Percentiles rank a stretch among this genome's conserved stretches.
These are phyloP conservation scores for Dacryopinax primogenitus DNA, from an alignment of 768 basidiomycete species.

Conservation along the genomic window DNA sequence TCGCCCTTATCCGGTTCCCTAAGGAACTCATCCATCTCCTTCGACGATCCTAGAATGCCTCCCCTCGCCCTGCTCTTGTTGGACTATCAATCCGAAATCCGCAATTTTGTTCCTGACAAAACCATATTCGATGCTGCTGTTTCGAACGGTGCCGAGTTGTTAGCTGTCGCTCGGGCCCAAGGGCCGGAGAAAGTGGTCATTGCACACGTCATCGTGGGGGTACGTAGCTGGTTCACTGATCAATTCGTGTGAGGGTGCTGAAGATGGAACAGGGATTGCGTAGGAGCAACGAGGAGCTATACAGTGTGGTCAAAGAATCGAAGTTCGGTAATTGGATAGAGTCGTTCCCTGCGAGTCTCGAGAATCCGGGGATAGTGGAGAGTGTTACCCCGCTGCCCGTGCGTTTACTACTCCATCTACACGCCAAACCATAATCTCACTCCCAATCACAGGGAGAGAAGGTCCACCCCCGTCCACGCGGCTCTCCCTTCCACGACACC, in stretches of 20 bases:
- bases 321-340: background rate
- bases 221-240: background rate
- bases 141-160: background rate
- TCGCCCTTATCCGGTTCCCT: too few relatives aligned
- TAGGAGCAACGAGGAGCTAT: background rate
- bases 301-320: background rate
- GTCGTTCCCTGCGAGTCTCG: background rate
- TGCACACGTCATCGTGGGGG: background rate
- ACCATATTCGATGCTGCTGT: background rate
- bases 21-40: too few relatives aligned
- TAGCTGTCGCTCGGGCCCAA: background rate
- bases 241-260: background rate
- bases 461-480: background rate
- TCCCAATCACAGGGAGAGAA: background rate
- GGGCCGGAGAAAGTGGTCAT: background rate
- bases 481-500: background rate
- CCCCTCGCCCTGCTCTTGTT: background rate
- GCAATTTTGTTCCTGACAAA: background rate
- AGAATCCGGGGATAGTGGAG: background rate
- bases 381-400: background rate
- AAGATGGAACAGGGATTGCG: background rate
- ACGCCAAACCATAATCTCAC: background rate
- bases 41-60: background rate
- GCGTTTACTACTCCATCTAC: background rate
- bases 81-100: background rate